Evolutionary conservation across 306 rosid genomes (phyloP).

Genomic region (Datisca glomerata): DNA sequence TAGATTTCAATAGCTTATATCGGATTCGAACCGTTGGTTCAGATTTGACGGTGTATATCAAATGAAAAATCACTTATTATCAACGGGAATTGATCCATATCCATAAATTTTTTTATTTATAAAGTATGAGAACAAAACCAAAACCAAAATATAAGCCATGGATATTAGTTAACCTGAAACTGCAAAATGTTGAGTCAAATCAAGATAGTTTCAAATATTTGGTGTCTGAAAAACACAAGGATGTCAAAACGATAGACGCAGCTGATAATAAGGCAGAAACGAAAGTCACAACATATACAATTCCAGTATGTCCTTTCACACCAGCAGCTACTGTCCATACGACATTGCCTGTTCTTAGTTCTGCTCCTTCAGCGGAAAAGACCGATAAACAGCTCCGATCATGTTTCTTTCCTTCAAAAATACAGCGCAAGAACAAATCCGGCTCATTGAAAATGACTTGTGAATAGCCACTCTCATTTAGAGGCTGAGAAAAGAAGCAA

Average conservation of each 20-base stretch:
- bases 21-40: no score
- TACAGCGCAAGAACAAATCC: slow-evolving; percentile 45
- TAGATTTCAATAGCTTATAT: no score
- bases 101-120: no score
- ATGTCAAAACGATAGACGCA: slow-evolving; percentile 35
- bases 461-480: slow-evolving; percentile 62
- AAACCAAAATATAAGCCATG: no score
- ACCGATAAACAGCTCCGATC: slow-evolving; percentile 31
- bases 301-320: slow-evolving; percentile 35
- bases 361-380: slow-evolving; percentile 18
- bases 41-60: no score
- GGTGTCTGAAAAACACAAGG: slow-evolving; percentile 27
- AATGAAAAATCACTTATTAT: no score
- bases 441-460: slow-evolving; percentile 46
- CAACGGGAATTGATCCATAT: no score
- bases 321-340: slow-evolving; percentile 72
- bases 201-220: no score
- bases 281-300: slow-evolving; percentile 45
- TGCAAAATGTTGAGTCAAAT: no score
- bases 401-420: slow-evolving; percentile 18
- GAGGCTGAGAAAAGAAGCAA: slow-evolving; percentile 31
- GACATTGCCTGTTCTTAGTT: slow-evolving; percentile 15
- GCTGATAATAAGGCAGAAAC: slow-evolving; percentile 44
- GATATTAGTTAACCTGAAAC: no score
- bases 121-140: no score